Evolutionary conservation across 2,329 filamentous ascomycete species (phyloP), one percentile per base, ranked within the genome.

Genomic region (Colletotrichum sp.): DNA sequence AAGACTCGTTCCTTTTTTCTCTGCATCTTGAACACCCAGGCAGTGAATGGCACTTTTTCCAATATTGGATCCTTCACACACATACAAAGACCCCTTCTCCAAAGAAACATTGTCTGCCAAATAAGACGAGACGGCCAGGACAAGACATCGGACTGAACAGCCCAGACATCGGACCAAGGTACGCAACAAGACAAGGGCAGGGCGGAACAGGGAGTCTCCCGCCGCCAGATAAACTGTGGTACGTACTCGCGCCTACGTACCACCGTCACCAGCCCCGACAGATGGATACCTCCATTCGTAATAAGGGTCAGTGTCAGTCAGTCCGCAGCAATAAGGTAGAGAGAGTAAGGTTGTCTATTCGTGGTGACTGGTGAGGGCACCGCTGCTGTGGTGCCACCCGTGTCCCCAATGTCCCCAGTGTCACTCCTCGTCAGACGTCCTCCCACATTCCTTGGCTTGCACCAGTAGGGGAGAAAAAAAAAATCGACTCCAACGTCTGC

Each of bases 371-470:
- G n/a, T 44, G 39, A 44, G 36, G 36, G 36, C 36, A 39, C 18
- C 18, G 39, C 39, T n/a, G 39, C 39, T 44, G 39, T 44, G 39
- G 39, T 44, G 39, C 39, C 39, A 49, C 39, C 39, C 18, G 24
- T 59, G 26, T 21, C 55, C n/a, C 55, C 55, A 59, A 49, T 52
- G 44, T 60, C 55, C 26, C 16, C 55, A 59, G 55, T 59, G 13
- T 16, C 24, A 26, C 55, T 59, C 55, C 18, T 62, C 24, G 26
- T 21, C 55, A 26, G 21, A 59, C 55, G 64, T 69, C 34, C 67
- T 62, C 67, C 67, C 67, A 69, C 67, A 69, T 69, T 69, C 67
- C 67, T 69, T 69, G 52, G 62, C 62, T 36, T 21, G 55, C 52
- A 49, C 21, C 24, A 62, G 3, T 13, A 21, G 44, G 44, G 44